Conservation (phyloP, 2,329 filamentous ascomycete genomes). For the Beauveria brongniartii region DNA sequence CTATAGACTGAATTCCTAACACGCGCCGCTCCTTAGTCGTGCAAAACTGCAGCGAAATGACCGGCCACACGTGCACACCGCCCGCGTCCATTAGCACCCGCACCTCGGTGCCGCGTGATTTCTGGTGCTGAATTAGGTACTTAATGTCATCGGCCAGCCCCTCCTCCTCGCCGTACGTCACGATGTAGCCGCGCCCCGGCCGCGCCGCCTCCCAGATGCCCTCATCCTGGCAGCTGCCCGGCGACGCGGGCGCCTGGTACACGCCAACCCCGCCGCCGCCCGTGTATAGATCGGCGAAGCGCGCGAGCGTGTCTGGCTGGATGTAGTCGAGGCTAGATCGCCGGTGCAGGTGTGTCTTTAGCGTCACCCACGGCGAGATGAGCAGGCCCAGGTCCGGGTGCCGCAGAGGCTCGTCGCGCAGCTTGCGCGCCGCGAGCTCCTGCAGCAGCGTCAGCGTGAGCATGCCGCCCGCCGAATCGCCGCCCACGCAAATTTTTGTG, state of each 20-base stretch:
- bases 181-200: slow-evolving; percentile 58
- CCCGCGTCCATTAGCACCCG: slow-evolving; percentile 52
- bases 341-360: slow-evolving; percentile 58
- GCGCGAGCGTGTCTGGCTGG: slow-evolving; percentile 54
- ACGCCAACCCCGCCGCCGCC: slow-evolving; percentile 34
- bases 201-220: slow-evolving; percentile 59
- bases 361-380: slow-evolving; percentile 74
- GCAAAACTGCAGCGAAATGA: slow-evolving; percentile 55
- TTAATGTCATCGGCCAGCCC: slow-evolving; percentile 66
- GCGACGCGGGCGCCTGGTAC: slow-evolving; percentile 42
- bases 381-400: slow-evolving; percentile 52
- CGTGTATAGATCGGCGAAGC: slow-evolving; percentile 63
- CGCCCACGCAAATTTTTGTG: slow-evolving; percentile 59
- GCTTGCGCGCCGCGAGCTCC: slow-evolving; percentile 41
- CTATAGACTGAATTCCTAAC: slow-evolving; percentile 40
- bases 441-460: slow-evolving; percentile 66
- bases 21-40: slow-evolving; percentile 40
- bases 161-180: slow-evolving; percentile 70
- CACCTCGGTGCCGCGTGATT: slow-evolving; percentile 45
- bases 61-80: slow-evolving; percentile 76
- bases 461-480: slow-evolving; percentile 73
- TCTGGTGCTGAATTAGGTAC: slow-evolving; percentile 47
- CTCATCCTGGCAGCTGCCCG: slow-evolving; percentile 59
- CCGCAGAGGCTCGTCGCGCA: slow-evolving; percentile 16
- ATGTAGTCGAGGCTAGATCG: slow-evolving; percentile 71